Evolutionary conservation across 345 rosid species (phyloP).

Genomic region (Ricinus communis): DNA sequence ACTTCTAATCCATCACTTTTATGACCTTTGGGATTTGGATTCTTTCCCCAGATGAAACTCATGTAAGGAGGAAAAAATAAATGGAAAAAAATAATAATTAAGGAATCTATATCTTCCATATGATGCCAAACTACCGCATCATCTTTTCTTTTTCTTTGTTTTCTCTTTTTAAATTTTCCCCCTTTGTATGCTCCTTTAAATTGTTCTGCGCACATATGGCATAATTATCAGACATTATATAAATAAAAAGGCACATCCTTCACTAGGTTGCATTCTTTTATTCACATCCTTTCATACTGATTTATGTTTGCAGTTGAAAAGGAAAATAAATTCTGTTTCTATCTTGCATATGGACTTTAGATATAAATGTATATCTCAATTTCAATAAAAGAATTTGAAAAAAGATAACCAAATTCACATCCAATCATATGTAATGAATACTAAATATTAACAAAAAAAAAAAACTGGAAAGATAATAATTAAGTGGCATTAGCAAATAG

Average conservation of each 20-base stretch:
- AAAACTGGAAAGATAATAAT: not conserved
- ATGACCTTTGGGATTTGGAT: slow-evolving; percentile 17
- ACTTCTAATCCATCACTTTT: slow-evolving; percentile 16
- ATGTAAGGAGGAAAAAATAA: not conserved
- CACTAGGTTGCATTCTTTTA: not conserved
- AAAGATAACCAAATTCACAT: too few species aligned
- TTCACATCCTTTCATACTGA: slow-evolving; percentile 7
- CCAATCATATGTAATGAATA: not conserved
- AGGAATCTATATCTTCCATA: slow-evolving; percentile 8
- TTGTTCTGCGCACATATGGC: not conserved
- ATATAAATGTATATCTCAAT: too few species aligned
- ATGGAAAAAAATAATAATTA: not conserved
- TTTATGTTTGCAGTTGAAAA: not conserved
- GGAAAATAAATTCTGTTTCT: too few species aligned
- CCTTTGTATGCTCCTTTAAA: not conserved
- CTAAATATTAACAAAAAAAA: not conserved
- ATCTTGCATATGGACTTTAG: too few species aligned
- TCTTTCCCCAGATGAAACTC: slow-evolving; percentile 16
- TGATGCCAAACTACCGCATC: slow-evolving; percentile 12
- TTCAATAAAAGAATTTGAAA: too few species aligned
- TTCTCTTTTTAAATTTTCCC: too few species aligned
- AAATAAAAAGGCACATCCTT: too few species aligned
- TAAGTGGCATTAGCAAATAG: slow-evolving; percentile 10
- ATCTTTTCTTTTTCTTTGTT: not conserved
- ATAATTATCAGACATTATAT: slow-evolving; percentile 3